Conservation (phyloP, 495 filamentous ascomycete genomes). For the Aspergillus haitiensis region DNA sequence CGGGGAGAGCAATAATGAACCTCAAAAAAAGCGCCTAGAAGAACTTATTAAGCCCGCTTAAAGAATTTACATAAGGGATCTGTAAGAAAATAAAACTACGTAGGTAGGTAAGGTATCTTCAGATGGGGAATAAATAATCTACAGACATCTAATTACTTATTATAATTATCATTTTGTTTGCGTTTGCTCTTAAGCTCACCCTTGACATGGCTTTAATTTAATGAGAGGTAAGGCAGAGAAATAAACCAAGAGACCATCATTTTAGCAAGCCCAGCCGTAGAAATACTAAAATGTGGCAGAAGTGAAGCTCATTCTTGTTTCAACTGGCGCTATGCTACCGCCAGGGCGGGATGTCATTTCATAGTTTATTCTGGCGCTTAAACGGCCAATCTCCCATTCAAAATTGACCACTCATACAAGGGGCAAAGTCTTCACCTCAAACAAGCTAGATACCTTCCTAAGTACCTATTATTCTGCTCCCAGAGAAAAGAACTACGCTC, state of each 20-base stretch:
- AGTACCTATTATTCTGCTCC: too few relatives aligned
- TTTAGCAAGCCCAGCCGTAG: not conserved
- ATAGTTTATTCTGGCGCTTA: conserved; percentile 10
- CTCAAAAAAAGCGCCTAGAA: not conserved
- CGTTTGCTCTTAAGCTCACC: not conserved
- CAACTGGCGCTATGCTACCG: conserved; percentile 22
- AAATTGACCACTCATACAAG: not conserved
- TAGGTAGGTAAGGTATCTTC: not conserved
- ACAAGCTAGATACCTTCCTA: not conserved
- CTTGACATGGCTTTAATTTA: not conserved
- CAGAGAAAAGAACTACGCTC: not conserved
- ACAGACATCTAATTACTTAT: too few relatives aligned
- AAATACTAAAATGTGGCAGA: conserved; percentile 1
- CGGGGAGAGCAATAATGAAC: too few relatives aligned
- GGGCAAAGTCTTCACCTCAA: conserved; percentile 2
- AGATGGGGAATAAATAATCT: too few relatives aligned
- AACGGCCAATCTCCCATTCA: not conserved
- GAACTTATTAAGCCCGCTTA: not conserved
- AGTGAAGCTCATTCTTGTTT: conserved; percentile 18
- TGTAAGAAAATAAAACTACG: not conserved
- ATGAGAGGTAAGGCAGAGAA: not conserved
- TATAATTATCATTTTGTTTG: too few relatives aligned
- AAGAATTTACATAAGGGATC: not conserved
- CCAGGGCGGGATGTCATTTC: conserved; percentile 1
- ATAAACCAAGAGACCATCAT: not conserved